phyloP scores from a whole-genome alignment of 306 rosid genomes.

The Hylodesmum podocarpum region DNA sequence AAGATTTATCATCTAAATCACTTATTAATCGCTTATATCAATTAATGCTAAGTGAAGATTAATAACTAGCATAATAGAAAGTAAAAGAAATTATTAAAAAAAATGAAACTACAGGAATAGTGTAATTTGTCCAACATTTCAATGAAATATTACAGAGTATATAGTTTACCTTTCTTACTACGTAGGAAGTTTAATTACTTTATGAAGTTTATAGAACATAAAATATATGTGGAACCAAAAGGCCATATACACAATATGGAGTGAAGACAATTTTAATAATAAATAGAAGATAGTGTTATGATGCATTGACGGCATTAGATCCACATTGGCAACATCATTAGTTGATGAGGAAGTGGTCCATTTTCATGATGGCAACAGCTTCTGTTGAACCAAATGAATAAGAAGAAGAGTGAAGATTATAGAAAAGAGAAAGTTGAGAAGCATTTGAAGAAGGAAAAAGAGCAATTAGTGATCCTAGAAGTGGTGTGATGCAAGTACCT shows the following conservation, averaged over 20 bases:
- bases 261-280: background rate
- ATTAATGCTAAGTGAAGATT: too few species aligned
- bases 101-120: background rate
- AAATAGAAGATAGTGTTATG: conserved; percentile 27
- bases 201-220: too few species aligned
- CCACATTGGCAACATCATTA: conserved; percentile 25
- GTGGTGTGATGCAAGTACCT: conserved; percentile 18
- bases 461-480: conserved; percentile 9
- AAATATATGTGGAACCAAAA: background rate
- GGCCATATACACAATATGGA: background rate
- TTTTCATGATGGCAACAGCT: background rate
- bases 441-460: conserved; percentile 6
- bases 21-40: too few species aligned
- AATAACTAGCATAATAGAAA: background rate
- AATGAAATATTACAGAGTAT: background rate
- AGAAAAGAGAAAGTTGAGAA: background rate
- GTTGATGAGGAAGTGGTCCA: conserved; percentile 10
- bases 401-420: background rate
- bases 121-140: background rate
- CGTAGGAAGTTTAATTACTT: background rate
- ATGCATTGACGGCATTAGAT: conserved; percentile 38
- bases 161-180: background rate
- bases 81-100: background rate
- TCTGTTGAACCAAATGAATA: background rate
- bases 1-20: too few species aligned